Base-by-base conservation (phyloP, 2,329 filamentous ascomycete genomes). In the Beauveria pseudobassiana region DNA sequence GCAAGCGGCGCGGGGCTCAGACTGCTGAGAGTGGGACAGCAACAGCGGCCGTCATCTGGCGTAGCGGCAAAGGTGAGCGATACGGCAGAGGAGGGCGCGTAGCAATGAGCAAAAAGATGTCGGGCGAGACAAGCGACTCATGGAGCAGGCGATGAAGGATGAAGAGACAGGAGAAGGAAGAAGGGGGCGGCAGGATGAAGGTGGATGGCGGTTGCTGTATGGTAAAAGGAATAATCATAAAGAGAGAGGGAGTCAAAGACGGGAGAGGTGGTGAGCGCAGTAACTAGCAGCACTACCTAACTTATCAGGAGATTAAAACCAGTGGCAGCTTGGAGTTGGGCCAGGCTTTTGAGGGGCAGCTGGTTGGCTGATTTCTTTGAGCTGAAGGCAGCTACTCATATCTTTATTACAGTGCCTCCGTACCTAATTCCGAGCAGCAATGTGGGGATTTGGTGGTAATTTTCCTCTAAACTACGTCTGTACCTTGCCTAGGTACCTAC, bases 1-100 rank as follows among this genome's bases (percentile, higher is more conserved):
- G 63, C 65, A 63, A 63, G 64, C 62, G 52, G 64, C 67, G 65
- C 65, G 67, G 67, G 67, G 67, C 67, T 69, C 64, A 67, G 61
- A 62, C 43, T 46, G 67, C 67, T 69, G 63, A 68, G 62, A 62
- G 64, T 62, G 64, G 64, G 63, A 66, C 62, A 59, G 59, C 49
- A 61, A n/a, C 43, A 48, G 28, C 63, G 65, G 63, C 51, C 61
- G 66, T 68, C 67, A 69, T 68, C 62, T 65, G 67, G 66, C 62
- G 64, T 48, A 62, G 57, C 55, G 62, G 61, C 43, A 24, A 56
- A 49, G 57, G 55, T 51, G 53, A 48, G 48, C 56, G 63, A 30
- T 42, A 61, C 40, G 28, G 50, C 26, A 62, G 51, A 28, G 55
- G 54, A 61, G 63, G 63, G 59, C 50, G 62, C 46, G 58, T 64